These are phyloP conservation scores for Candida xiaguanensis DNA, from an alignment of 805 yeast genomes.

Conservation along the genomic window DNA sequence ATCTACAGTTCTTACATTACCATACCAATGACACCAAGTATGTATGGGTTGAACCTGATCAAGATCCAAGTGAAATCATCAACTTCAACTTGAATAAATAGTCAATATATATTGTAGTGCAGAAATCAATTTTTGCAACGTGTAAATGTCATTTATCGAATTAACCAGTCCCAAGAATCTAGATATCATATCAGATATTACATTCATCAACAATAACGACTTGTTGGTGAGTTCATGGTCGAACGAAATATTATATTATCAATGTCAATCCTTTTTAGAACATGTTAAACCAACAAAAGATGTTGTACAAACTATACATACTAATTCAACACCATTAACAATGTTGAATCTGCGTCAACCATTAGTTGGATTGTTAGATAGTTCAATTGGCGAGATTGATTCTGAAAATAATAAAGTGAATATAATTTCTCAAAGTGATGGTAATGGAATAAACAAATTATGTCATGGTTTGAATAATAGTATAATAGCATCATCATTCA, in stretches of 20 bases:
- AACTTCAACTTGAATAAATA: slow-evolving; percentile 13
- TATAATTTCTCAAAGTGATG: slow-evolving; percentile 7
- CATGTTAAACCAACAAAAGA: slow-evolving; percentile 9
- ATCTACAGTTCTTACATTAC: slow-evolving; percentile 31
- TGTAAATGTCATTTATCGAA: slow-evolving; percentile 10
- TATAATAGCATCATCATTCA: slow-evolving; percentile 62
- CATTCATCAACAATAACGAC: slow-evolving; percentile 34
- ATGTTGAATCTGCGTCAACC: slow-evolving; percentile 17
- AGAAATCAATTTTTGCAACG: no score
- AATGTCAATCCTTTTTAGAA: slow-evolving; percentile 13
- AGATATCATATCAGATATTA: slow-evolving; percentile 43
- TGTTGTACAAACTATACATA: slow-evolving; percentile 2
- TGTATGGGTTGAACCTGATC: slow-evolving; percentile 45
- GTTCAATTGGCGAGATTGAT: slow-evolving; percentile 51
- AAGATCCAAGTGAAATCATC: slow-evolving; percentile 40
- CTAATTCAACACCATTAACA: slow-evolving; percentile 10
- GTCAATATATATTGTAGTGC: no score
- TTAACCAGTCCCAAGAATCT: slow-evolving; percentile 22
- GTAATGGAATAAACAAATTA: slow-evolving; percentile 34
- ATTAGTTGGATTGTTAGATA: slow-evolving; percentile 51
- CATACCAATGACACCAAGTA: slow-evolving; percentile 36
- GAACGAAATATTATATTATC: slow-evolving; percentile 43
- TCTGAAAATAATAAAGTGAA: slow-evolving; percentile 34
- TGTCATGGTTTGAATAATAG: slow-evolving; percentile 22
- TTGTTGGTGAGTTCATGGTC: slow-evolving; percentile 60